Evolutionary conservation across 106 monocot genomes (phyloP), one percentile per base, ranked within the genome.

Genomic region (Xerophyta viscosa): DNA sequence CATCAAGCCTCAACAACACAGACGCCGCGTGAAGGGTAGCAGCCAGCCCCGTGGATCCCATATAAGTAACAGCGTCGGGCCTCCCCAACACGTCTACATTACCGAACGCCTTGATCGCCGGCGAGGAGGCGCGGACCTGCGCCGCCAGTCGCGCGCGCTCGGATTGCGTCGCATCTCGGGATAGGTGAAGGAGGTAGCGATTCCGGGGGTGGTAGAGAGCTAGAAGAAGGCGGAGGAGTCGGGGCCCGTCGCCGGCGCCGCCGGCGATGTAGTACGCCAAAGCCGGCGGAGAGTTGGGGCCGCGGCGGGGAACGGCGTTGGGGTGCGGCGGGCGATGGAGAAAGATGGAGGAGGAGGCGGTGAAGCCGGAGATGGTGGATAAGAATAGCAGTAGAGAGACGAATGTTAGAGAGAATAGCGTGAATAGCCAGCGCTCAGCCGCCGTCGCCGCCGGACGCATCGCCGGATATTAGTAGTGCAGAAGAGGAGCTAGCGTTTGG

Each of bases 131-230:
- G 15, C 47, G 39, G 2, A 67, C 77, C 10, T 66, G 23, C 9
- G 45, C 27, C 0, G 74, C 70, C 23, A 92, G 64, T 11, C 20
- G 26, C 21, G 21, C 50, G 15, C 92, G 63, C 76, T 87, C 87
- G 17, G 51, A 26, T 6, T 69, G 62, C 4, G 64, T 24, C 20
- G 92, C 87, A 8, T 92, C 92, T 4, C 58, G 48, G 7, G 79
- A 65, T 25, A 92, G 57, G 50, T 77, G 73, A 25, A 92, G 66
- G 8, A 92, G 48, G 63, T 92, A 92, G 3, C 79, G 54, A 51
- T 92, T 92, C 63, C 87, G 73, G 9, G 92, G 92, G 56, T 92
- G 92, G 72, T 92, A 92, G 7, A 87, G 58, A 0, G 92, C 82
- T 37, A 71, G 64, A 2, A 92, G 79, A 17, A 92, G 79, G 20